These are phyloP conservation scores for Penicillium occitanis DNA, from an alignment of 2,329 filamentous ascomycete species.

Conservation along the genomic window DNA sequence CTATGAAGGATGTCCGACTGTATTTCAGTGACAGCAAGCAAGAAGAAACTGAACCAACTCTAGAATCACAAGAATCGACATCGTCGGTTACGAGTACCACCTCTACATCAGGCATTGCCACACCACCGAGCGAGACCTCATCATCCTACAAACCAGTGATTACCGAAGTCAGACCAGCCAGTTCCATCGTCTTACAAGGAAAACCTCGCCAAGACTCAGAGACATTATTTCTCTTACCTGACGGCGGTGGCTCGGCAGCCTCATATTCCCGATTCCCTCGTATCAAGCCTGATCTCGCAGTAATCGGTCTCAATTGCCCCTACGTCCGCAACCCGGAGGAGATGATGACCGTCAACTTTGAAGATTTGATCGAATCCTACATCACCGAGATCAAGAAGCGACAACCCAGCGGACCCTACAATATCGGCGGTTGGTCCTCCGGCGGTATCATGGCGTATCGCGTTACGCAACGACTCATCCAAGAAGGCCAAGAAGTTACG, in stretches of 20 bases:
- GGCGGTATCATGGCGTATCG: neutral
- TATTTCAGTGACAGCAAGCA: too few relatives aligned
- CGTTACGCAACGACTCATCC: neutral
- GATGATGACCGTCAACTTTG: neutral
- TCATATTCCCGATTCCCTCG: slow-evolving; percentile 37
- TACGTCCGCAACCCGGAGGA: neutral
- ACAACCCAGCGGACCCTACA: neutral
- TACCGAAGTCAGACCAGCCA: too few relatives aligned
- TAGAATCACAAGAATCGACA: too few relatives aligned
- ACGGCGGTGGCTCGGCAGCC: slow-evolving; percentile 48
- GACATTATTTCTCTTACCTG: slow-evolving; percentile 46
- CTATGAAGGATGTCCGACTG: too few relatives aligned
- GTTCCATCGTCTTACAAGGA: slow-evolving; percentile 37
- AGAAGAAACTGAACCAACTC: too few relatives aligned
- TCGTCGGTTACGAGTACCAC: too few relatives aligned
- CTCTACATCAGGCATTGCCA: too few relatives aligned
- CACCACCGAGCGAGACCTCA: too few relatives aligned
- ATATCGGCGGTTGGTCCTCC: neutral
- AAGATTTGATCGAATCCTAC: neutral
- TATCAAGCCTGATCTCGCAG: neutral
- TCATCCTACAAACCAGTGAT: too few relatives aligned
- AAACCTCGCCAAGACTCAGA: slow-evolving; percentile 39
- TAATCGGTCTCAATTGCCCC: neutral
- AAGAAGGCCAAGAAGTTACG: neutral
- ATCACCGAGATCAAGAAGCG: neutral